Conservation (phyloP, 352 stramenopile species). For the Globisporangium middletonii region DNA sequence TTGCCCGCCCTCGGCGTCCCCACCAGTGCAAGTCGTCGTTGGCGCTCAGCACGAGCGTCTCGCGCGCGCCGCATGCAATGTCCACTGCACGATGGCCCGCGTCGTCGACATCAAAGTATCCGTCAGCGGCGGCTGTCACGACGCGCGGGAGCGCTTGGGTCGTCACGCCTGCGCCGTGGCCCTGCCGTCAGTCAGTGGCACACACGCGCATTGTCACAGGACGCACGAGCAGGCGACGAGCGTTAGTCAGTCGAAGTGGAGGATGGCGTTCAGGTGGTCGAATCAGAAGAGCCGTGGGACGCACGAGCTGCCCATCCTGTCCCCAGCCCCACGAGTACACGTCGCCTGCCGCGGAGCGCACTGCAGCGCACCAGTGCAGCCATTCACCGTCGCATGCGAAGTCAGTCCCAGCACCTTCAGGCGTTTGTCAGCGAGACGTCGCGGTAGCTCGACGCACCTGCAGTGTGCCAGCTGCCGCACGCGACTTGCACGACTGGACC, state of each 20-base stretch:
- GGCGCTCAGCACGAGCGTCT: slow-evolving; percentile 38
- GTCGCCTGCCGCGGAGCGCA: slow-evolving; percentile 46
- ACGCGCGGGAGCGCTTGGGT: slow-evolving; percentile 43
- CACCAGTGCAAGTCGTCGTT: slow-evolving; percentile 50
- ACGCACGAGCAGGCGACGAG: not conserved
- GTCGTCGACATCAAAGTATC: slow-evolving; percentile 18
- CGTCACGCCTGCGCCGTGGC: slow-evolving; percentile 9
- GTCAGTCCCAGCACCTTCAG: not conserved
- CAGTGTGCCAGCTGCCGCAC: slow-evolving; percentile 74
- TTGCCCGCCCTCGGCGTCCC: slow-evolving; percentile 16
- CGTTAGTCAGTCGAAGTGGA: not conserved
- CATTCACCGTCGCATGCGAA: not conserved
- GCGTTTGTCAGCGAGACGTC: not conserved
- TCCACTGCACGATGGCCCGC: slow-evolving; percentile 21
- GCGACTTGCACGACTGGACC: slow-evolving; percentile 34
- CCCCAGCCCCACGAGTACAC: slow-evolving; percentile 81
- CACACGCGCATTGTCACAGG: not conserved
- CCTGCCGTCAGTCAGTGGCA: slow-evolving; percentile 6
- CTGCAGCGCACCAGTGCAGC: slow-evolving; percentile 7
- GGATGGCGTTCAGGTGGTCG: not conserved
- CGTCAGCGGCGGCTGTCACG: slow-evolving; percentile 21
- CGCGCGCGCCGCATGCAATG: slow-evolving; percentile 44
- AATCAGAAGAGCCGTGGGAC: slow-evolving; percentile 5
- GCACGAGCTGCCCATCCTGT: slow-evolving; percentile 61
- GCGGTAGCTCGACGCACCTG: slow-evolving; percentile 18